phyloP scores from a whole-genome alignment of 2,329 filamentous ascomycete genomes.

The Hypomyces rosellus region DNA sequence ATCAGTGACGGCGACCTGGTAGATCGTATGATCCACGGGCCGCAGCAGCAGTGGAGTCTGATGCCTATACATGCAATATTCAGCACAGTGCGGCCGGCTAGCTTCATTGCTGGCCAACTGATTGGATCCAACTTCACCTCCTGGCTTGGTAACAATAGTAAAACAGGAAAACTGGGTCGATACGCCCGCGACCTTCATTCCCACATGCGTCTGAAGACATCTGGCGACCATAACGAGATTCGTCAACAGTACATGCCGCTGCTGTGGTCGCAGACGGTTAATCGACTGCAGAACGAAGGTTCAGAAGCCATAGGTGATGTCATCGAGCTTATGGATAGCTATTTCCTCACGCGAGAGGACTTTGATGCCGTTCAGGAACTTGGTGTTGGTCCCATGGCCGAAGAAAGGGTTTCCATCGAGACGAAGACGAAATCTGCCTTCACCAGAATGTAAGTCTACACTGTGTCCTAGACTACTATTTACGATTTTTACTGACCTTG shows the following conservation, averaged over 20 bases:
- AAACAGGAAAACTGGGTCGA: constrained; percentile 68
- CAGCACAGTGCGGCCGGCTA: constrained; percentile 87
- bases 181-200: constrained; percentile 91
- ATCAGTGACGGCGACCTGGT: constrained; percentile 97
- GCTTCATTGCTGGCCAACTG: constrained; percentile 76
- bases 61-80: constrained; percentile 97
- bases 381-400: constrained; percentile 76
- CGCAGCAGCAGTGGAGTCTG: constrained; percentile 95
- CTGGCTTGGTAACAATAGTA: constrained; percentile 96
- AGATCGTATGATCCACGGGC: constrained; percentile 96
- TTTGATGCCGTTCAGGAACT: constrained; percentile 90
- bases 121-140: constrained; percentile 71
- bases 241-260: constrained; percentile 90
- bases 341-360: constrained; percentile 90
- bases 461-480: background rate
- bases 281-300: constrained; percentile 68
- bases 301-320: constrained; percentile 76
- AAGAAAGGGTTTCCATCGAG: constrained; percentile 71
- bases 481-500: background rate
- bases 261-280: constrained; percentile 75
- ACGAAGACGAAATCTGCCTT: constrained; percentile 83
- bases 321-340: constrained; percentile 94
- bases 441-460: constrained; percentile 66
- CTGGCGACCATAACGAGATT: constrained; percentile 87
- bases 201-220: constrained; percentile 88